Base-by-base conservation (phyloP, 371 early-diverging fungal species). In the Coemansia sp. region DNA sequence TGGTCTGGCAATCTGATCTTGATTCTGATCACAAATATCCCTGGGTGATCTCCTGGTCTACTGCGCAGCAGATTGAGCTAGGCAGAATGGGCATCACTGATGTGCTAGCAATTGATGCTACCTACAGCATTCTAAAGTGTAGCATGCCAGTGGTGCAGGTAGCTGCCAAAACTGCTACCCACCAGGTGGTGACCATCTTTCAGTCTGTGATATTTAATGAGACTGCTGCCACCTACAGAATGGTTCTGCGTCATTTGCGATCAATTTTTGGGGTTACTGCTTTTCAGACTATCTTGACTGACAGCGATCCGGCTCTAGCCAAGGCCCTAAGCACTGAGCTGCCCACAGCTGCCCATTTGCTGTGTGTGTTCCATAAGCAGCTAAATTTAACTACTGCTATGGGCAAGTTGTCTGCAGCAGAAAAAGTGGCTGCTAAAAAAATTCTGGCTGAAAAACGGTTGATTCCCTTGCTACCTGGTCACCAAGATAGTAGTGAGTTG, bases 21-120 rank as follows among this genome's bases (percentile, higher is more conserved):
- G 9, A 38, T 38, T 38, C 38, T 8, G 9, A 38, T 9, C 5
- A 38, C 5, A 38, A 38, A 9, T 38, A 8, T 38, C 38, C 38
- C 9, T 38, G 5, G 9, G 38, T 38, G 38, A 38, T 38, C 9
- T 38, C 38, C 38, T 38, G 38, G 38, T 38, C 38, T 8, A 9
- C 38, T 5, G 38, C 38, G 38, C 38, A 38, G 38, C 43, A 43
- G 5, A 12, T 14, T 43, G 14, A 43, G 43, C 43, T 43, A 5
- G 43, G 12, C 5, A 2, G 1, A 47, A 36, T 31, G 50, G 50
- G 50, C 6, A 31, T 31, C 10, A 14, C 31, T 3, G 50, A 49
- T 49, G 50, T 33, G 6, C 8, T 49, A 10, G 50, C 50, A 26
- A 49, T 49, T 11, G 50, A 49, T 49, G 50, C 50, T 11, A 49